Evolutionary conservation across 768 basidiomycete species (phyloP), one percentile per base, ranked within the genome.

Genomic region (Termitomyces sp.): DNA sequence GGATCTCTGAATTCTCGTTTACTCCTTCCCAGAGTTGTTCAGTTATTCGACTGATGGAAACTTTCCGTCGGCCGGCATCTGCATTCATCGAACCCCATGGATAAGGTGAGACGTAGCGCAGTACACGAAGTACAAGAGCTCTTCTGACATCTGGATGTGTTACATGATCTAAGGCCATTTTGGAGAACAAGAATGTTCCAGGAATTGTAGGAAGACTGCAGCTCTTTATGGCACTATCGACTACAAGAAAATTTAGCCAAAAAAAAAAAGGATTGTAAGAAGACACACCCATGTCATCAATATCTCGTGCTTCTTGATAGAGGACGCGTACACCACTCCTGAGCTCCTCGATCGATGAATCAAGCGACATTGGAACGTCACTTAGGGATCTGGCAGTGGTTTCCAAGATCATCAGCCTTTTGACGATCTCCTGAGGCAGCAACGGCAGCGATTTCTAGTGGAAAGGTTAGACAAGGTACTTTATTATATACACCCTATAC

Each of bases 61-160:
- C 61, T 42, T 66, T 69, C 9, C 82, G 78, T 36, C 91, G 79
- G 59, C 79, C 71, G 2, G 78, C 83, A 62, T 91, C 85, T 2
- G 91, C 82, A 8, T 75, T 79, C 18, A 79, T 65, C 49, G 84
- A 83, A 5, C 92, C 92, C 92, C 92, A 94, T 2, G 89, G 87
- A 41, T 81, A 75, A 47, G 83, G 86, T 0, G 91, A 93, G 44
- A 85, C 73, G 65, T 85, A 88, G 15, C 90, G 89, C 54, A 91
- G 73, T 31, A 87, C 74, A 34, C 84, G 80, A 45, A 80, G 70
- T 60, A 85, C 67, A 46, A 86, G 65, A 2, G 78, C 77, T 46
- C 65, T 68, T 53, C 72, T 76, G 18, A 81, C 66, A 18, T 70
- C 61, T 0, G 70, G 68, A 42, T 79, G 72, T 1, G 66, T 59